phyloP scores from a whole-genome alignment of 2,329 filamentous ascomycete species.

The Arthroderma sp. region DNA sequence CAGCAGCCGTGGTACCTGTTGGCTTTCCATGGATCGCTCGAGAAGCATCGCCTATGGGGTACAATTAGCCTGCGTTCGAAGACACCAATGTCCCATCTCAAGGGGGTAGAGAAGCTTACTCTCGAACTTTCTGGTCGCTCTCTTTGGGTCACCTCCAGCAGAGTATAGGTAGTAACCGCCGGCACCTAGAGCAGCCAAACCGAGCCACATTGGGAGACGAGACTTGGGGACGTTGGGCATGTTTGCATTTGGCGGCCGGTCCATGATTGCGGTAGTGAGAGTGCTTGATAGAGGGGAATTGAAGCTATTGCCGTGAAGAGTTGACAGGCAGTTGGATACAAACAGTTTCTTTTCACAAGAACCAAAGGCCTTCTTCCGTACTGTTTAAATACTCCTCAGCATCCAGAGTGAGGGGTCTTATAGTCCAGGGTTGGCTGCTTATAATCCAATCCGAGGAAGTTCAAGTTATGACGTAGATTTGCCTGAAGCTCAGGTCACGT shows the following conservation, averaged over 20 bases:
- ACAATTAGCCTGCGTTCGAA: not conserved
- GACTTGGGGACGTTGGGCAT: slow-evolving; percentile 21
- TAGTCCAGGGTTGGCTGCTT: not conserved
- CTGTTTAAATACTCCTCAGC: not conserved
- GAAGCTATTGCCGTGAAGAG: not conserved
- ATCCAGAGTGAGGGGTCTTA: not conserved
- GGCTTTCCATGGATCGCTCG: slow-evolving; percentile 54
- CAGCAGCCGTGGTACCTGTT: slow-evolving; percentile 24
- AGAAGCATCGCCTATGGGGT: slow-evolving; percentile 61
- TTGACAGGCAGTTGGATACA: not conserved
- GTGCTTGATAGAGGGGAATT: not conserved
- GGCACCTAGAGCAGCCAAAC: slow-evolving; percentile 53
- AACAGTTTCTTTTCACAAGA: not conserved
- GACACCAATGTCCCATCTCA: slow-evolving; percentile 10
- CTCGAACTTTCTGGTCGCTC: slow-evolving; percentile 76
- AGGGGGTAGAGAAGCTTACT: slow-evolving; percentile 42
- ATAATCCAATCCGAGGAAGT: too few relatives aligned
- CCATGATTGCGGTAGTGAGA: not conserved
- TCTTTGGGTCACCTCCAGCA: slow-evolving; percentile 68
- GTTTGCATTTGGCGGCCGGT: slow-evolving; percentile 17
- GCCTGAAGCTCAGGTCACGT: not conserved
- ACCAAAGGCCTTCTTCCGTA: slow-evolving; percentile 1
- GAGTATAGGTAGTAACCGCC: slow-evolving; percentile 84
- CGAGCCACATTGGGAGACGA: slow-evolving; percentile 28
- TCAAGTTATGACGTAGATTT: slow-evolving; percentile 1